These are phyloP conservation scores for Russula brevipes DNA, from an alignment of 768 basidiomycete genomes.

Conservation along the genomic window DNA sequence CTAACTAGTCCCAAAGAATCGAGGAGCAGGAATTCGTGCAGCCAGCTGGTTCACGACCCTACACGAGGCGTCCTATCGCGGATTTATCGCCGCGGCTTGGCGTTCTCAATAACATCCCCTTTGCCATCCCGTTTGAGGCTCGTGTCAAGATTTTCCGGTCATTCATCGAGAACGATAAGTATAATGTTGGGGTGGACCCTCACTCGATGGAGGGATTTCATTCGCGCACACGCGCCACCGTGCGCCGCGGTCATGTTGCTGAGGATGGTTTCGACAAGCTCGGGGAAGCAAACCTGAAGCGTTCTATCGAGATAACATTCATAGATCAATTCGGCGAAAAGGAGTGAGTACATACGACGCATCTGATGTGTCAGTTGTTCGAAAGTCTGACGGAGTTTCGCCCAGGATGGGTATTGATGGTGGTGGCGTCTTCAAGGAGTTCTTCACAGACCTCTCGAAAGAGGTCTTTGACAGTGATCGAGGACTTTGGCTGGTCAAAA, in stretches of 20 bases:
- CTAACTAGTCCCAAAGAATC: constrained; percentile 36
- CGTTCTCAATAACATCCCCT: constrained; percentile 92
- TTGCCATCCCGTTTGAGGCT: constrained; percentile 87
- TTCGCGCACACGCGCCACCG: constrained; percentile 37
- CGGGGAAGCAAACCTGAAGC: constrained; percentile 70
- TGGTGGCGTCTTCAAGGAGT: constrained; percentile 97
- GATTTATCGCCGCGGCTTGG: constrained; percentile 81
- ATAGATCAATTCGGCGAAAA: constrained; percentile 82
- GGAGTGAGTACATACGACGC: constrained; percentile 52
- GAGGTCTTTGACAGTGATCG: constrained; percentile 95
- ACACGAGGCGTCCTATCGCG: constrained; percentile 66
- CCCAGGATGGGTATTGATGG: constrained; percentile 87
- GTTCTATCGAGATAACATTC: constrained; percentile 84
- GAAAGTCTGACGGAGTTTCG: constrained; percentile 14
- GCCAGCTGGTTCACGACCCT: constrained; percentile 28
- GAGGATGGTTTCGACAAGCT: constrained; percentile 90
- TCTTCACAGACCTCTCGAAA: constrained; percentile 85
- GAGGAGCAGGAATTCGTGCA: constrained; percentile 57
- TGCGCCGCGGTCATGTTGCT: constrained; percentile 73
- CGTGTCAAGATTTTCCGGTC: constrained; percentile 87
- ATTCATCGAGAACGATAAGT: constrained; percentile 67
- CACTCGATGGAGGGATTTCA: constrained; percentile 19
- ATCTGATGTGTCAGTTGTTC: neutral
- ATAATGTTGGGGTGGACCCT: constrained; percentile 22
- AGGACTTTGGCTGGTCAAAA: constrained; percentile 90